phyloP scores from a whole-genome alignment of 2,329 filamentous ascomycete species.

The Colletotrichum musae region DNA sequence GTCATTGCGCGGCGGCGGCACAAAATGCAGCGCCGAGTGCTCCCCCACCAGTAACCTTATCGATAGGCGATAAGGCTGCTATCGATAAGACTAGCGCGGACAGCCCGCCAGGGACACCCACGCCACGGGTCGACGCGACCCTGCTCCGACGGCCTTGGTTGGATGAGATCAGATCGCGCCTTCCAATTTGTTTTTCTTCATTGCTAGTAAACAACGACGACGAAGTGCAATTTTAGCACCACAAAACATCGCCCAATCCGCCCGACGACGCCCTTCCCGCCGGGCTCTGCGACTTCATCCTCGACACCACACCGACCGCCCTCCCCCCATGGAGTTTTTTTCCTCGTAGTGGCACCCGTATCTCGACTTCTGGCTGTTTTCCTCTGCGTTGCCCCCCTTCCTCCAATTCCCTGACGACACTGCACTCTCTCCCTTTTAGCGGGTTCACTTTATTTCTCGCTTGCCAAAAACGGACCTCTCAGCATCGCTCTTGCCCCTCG shows the following conservation, averaged over 20 bases:
- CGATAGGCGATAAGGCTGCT: slow-evolving; percentile 23
- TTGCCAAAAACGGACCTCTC: slow-evolving; percentile 22
- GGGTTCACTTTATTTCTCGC: neutral
- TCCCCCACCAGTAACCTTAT: slow-evolving; percentile 36
- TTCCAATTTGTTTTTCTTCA: slow-evolving; percentile 39
- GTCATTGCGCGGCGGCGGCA: slow-evolving; percentile 19
- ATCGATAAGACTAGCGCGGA: slow-evolving; percentile 24
- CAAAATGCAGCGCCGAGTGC: slow-evolving; percentile 30
- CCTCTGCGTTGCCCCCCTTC: slow-evolving; percentile 9
- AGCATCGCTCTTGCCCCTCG: slow-evolving; percentile 30
- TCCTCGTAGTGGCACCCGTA: slow-evolving; percentile 30
- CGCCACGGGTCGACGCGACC: slow-evolving; percentile 36
- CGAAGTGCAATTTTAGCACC: slow-evolving; percentile 41
- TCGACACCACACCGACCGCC: slow-evolving; percentile 24
- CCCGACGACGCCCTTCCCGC: slow-evolving; percentile 36
- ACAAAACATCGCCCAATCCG: slow-evolving; percentile 42
- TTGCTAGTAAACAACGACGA: slow-evolving; percentile 42
- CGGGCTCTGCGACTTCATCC: slow-evolving; percentile 26
- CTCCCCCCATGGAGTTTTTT: slow-evolving; percentile 23
- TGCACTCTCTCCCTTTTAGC: slow-evolving; percentile 7
- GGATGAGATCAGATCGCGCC: slow-evolving; percentile 41
- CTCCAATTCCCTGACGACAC: slow-evolving; percentile 4
- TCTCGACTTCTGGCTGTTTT: slow-evolving; percentile 32
- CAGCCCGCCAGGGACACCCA: slow-evolving; percentile 30
- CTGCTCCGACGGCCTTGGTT: slow-evolving; percentile 35